Conservation (phyloP, 1,139 yeast genomes). For the Kodamaea derodonti region DNA sequence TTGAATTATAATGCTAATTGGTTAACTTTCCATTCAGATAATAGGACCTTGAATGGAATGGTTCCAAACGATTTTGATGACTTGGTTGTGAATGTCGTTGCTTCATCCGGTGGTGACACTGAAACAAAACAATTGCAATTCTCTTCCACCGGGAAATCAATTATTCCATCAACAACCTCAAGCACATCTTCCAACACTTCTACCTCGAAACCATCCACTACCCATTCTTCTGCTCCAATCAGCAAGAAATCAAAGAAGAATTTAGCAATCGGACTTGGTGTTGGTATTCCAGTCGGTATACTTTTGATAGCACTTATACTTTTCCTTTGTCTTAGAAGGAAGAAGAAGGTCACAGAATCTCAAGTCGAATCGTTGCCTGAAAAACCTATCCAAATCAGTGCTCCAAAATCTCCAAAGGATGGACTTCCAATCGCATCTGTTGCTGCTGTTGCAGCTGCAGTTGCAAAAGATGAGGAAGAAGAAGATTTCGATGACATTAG, state of each 20-base stretch:
- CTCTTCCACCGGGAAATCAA: slow-evolving; percentile 11
- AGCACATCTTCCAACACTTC: slow-evolving; percentile 12
- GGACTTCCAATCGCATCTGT: background rate
- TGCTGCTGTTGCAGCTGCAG: background rate
- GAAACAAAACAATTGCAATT: slow-evolving; percentile 47
- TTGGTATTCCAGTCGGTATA: slow-evolving; percentile 65
- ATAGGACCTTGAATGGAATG: slow-evolving; percentile 64
- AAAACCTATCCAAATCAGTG: background rate
- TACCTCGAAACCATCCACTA: slow-evolving; percentile 16
- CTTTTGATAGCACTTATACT: slow-evolving; percentile 48
- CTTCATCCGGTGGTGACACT: slow-evolving; percentile 34
- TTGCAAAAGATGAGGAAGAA: slow-evolving; percentile 21
- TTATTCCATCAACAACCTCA: slow-evolving; percentile 9
- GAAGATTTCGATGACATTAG: slow-evolving; percentile 13
- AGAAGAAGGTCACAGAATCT: slow-evolving; percentile 27
- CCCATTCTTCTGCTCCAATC: slow-evolving; percentile 17
- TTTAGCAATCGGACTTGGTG: slow-evolving; percentile 84
- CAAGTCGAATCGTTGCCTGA: slow-evolving; percentile 23
- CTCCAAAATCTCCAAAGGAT: background rate
- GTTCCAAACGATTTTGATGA: slow-evolving; percentile 59
- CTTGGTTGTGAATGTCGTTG: slow-evolving; percentile 50
- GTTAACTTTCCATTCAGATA: slow-evolving; percentile 58
- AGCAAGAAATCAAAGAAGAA: slow-evolving; percentile 19
- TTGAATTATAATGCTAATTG: slow-evolving; percentile 48
- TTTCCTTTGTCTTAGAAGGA: slow-evolving; percentile 53